Evolutionary conservation across 1,284 basidiomycete species (phyloP).

Genomic region (Ceratobasidium papillatum): DNA sequence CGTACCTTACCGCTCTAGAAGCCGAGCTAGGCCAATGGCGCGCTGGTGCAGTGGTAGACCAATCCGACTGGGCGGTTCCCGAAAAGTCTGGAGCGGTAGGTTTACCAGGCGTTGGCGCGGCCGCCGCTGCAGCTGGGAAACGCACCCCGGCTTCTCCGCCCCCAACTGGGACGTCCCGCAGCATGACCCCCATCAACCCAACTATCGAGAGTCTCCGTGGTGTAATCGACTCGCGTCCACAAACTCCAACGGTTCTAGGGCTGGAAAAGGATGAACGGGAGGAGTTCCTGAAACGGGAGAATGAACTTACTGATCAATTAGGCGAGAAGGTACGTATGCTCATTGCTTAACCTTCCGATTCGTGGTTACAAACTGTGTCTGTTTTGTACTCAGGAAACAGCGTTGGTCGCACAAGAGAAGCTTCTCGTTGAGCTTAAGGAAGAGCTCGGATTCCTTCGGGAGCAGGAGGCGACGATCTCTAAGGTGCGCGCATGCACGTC

Average conservation of each 20-base stretch:
- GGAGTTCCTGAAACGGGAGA: constrained; percentile 95
- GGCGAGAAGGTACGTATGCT: constrained; percentile 71
- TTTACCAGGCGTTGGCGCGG: constrained; percentile 27
- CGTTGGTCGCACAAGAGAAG: constrained; percentile 77
- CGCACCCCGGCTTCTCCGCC: constrained; percentile 56
- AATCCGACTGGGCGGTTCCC: constrained; percentile 81
- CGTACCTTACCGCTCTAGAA: constrained; percentile 90
- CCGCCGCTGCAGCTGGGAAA: constrained; percentile 27
- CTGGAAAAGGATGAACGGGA: constrained; percentile 97
- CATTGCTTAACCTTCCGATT: neutral
- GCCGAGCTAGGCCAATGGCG: constrained; percentile 94
- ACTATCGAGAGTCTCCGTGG: constrained; percentile 76
- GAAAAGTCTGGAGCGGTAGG: constrained; percentile 61
- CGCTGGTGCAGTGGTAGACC: constrained; percentile 85
- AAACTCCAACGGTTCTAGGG: constrained; percentile 84
- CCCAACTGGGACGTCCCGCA: constrained; percentile 71
- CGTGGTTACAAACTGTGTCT: neutral
- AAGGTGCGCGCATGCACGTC: constrained; percentile 60
- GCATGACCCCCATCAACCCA: constrained; percentile 85
- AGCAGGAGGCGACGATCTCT: constrained; percentile 82
- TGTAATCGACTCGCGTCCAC: constrained; percentile 80
- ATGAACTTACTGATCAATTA: constrained; percentile 93
- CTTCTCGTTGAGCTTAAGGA: constrained; percentile 85
- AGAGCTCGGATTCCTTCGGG: constrained; percentile 87
- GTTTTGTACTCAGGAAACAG: constrained; percentile 66